phyloP scores from a whole-genome alignment of 1,139 yeast species.

The Pichia inconspicua region DNA sequence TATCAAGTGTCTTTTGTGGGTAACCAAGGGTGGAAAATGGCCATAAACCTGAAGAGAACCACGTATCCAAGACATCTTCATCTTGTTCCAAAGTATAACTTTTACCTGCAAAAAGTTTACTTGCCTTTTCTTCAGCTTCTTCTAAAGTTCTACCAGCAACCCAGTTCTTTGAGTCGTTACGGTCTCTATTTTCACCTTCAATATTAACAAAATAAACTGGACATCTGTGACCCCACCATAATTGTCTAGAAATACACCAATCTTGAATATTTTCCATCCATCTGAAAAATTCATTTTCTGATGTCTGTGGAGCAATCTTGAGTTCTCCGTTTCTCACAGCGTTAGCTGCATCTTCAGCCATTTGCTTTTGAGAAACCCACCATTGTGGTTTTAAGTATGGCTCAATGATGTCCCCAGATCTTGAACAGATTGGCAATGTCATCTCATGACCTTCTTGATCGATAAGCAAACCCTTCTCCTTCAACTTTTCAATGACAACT shows the following conservation, averaged over 20 bases:
- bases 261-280: slow-evolving; percentile 97
- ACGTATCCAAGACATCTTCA: slow-evolving; percentile 96
- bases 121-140: slow-evolving; percentile 83
- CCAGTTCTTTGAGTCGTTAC: slow-evolving; percentile 71
- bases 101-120: slow-evolving; percentile 58
- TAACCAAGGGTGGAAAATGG: slow-evolving; percentile 95
- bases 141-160: slow-evolving; percentile 76
- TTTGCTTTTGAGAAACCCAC: slow-evolving; percentile 92
- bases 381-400: slow-evolving; percentile 97
- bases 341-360: slow-evolving; percentile 82
- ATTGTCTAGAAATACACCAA: slow-evolving; percentile 98
- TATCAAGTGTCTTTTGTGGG: slow-evolving; percentile 73
- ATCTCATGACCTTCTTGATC: slow-evolving; percentile 92
- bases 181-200: slow-evolving; percentile 61
- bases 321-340: slow-evolving; percentile 82
- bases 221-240: slow-evolving; percentile 99
- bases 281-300: slow-evolving; percentile 88
- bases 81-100: slow-evolving; percentile 82
- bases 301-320: slow-evolving; percentile 76
- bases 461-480: slow-evolving; percentile 64
- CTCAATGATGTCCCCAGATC: slow-evolving; percentile 95
- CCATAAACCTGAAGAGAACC: slow-evolving; percentile 99
- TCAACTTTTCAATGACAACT: slow-evolving; percentile 72
- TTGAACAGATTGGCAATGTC: slow-evolving; percentile 88
- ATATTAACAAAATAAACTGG: slow-evolving; percentile 85